Evolutionary conservation across 169 alveolate species (phyloP).

Genomic region (Cryptosporidium canis): DNA sequence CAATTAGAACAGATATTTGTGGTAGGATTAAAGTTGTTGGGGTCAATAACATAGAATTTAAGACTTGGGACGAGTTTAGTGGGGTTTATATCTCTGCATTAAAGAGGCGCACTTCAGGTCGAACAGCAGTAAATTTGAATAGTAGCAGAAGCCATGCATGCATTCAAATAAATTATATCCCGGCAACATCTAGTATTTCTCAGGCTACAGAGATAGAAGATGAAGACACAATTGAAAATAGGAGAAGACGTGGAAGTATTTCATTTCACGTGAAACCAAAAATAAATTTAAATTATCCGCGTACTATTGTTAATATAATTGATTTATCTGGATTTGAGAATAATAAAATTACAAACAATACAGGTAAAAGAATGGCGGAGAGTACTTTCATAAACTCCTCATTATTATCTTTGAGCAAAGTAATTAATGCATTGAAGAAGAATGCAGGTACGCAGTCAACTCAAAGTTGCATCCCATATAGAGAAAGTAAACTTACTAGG

Average conservation of each 20-base stretch:
- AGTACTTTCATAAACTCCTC: constrained; percentile 73
- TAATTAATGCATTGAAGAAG: constrained; percentile 72
- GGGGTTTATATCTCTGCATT: constrained; percentile 1
- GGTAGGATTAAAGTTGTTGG: constrained; percentile 66
- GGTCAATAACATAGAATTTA: constrained; percentile 8
- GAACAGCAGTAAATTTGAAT: constrained; percentile 25
- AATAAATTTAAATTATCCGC: constrained; percentile 27
- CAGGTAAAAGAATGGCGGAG: constrained; percentile 71
- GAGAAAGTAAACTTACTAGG: constrained; percentile 73
- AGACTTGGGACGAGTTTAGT: constrained; percentile 47
- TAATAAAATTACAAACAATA: constrained; percentile 37
- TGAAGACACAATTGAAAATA: constrained; percentile 62
- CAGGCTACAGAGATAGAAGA: background rate
- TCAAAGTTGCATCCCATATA: constrained; percentile 73
- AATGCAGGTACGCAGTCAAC: constrained; percentile 34
- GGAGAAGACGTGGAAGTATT: constrained; percentile 65
- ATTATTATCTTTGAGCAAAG: constrained; percentile 58
- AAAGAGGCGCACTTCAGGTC: constrained; percentile 26
- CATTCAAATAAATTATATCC: constrained; percentile 60
- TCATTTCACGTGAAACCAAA: constrained; percentile 67
- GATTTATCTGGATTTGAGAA: constrained; percentile 75
- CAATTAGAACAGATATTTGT: constrained; percentile 70
- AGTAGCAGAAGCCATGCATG: constrained; percentile 73
- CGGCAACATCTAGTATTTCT: background rate
- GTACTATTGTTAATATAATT: constrained; percentile 56